These are phyloP conservation scores for Fomitopsis betulina DNA, from an alignment of 1,284 basidiomycete species.

Conservation along the genomic window DNA sequence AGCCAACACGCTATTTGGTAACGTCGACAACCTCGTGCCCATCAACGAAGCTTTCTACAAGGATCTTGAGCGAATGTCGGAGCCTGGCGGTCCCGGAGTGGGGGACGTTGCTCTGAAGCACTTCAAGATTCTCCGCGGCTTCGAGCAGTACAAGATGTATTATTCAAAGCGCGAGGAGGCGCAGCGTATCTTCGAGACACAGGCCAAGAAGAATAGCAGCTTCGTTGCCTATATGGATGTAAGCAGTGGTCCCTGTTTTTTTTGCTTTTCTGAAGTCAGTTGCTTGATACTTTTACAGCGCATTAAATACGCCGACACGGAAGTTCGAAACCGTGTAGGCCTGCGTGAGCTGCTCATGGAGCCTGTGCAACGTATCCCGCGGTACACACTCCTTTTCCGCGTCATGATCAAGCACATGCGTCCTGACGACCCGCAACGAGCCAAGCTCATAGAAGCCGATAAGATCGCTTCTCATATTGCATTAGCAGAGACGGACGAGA, in stretches of 20 bases:
- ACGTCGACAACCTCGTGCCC: slow-evolving; percentile 84
- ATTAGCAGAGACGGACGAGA: slow-evolving; percentile 87
- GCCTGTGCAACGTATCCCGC: slow-evolving; percentile 97
- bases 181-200: slow-evolving; percentile 82
- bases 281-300: slow-evolving; percentile 43
- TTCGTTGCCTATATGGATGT: slow-evolving; percentile 88
- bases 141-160: slow-evolving; percentile 90
- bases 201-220: slow-evolving; percentile 70
- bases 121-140: slow-evolving; percentile 76
- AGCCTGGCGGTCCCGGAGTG: slow-evolving; percentile 58
- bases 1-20: slow-evolving; percentile 90
- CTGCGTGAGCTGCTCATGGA: slow-evolving; percentile 96
- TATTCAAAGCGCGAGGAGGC: slow-evolving; percentile 93
- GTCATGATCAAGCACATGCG: slow-evolving; percentile 87
- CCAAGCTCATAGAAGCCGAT: slow-evolving; percentile 81
- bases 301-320: slow-evolving; percentile 85
- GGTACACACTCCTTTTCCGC: slow-evolving; percentile 92
- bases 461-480: slow-evolving; percentile 90
- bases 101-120: slow-evolving; percentile 87
- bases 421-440: slow-evolving; percentile 71
- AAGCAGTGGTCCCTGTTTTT: slow-evolving; percentile 21
- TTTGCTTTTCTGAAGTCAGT: not conserved
- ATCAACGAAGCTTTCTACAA: slow-evolving; percentile 84
- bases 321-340: slow-evolving; percentile 81
- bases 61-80: slow-evolving; percentile 79